Percentiles rank a stretch among this genome's conserved stretches.
Conservation (phyloP, 345 rosid species). For the Bretschneidera sinensis region DNA sequence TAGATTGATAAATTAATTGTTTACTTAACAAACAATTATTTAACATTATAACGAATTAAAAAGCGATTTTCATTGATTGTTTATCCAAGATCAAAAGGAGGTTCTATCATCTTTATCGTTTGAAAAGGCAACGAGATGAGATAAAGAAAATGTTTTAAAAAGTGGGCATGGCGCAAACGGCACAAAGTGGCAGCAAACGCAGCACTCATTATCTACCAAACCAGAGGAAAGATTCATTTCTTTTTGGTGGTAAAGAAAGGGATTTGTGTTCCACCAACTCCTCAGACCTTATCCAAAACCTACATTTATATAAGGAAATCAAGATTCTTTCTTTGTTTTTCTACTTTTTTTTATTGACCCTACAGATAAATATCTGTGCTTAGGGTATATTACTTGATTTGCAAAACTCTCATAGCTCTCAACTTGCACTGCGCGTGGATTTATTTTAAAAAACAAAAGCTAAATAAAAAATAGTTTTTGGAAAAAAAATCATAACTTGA, state of each 20-base stretch:
- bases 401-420: slow-evolving; percentile 30
- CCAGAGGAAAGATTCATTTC: slow-evolving; percentile 10
- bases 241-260: slow-evolving; percentile 28
- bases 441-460: slow-evolving; percentile 4
- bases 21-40: too few relatives aligned
- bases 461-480: neutral
- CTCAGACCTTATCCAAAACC: slow-evolving; percentile 8
- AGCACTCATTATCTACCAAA: slow-evolving; percentile 34
- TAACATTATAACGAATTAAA: too few relatives aligned
- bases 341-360: neutral
- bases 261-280: slow-evolving; percentile 46
- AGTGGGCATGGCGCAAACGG: too few relatives aligned
- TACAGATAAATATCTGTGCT: slow-evolving; percentile 12
- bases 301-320: slow-evolving; percentile 19
- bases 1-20: too few relatives aligned
- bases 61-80: too few relatives aligned
- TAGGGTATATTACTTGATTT: slow-evolving; percentile 26
- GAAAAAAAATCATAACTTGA: too few relatives aligned
- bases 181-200: slow-evolving; percentile 25
- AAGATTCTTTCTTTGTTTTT: slow-evolving; percentile 4
- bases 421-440: slow-evolving; percentile 35
- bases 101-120: too few relatives aligned
- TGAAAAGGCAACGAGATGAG: too few relatives aligned
- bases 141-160: too few relatives aligned
- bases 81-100: too few relatives aligned